These are phyloP conservation scores for Xerocomellus amylosporus DNA, from an alignment of 768 basidiomycete species.

Conservation along the genomic window DNA sequence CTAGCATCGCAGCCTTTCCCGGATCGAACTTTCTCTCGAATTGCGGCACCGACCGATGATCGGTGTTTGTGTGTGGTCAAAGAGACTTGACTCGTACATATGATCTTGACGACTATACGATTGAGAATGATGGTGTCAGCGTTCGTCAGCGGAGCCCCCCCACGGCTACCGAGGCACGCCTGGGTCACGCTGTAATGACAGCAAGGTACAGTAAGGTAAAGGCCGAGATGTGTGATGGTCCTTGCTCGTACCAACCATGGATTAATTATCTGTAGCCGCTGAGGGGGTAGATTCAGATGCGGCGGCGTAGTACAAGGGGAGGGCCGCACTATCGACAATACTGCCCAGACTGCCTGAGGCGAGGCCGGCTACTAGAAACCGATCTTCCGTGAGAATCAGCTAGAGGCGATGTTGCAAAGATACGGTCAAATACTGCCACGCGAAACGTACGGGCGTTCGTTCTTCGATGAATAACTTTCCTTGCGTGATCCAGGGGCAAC, in stretches of 20 bases:
- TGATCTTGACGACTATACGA: not conserved
- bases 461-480: not conserved
- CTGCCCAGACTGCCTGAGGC: not conserved
- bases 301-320: not conserved
- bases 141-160: not conserved
- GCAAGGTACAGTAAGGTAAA: slow-evolving; percentile 1
- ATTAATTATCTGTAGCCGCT: slow-evolving; percentile 2
- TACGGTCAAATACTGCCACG: not conserved
- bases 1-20: not conserved
- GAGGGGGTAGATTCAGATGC: not conserved
- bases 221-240: not conserved
- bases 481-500: not conserved
- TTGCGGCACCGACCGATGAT: slow-evolving; percentile 11
- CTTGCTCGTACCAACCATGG: not conserved
- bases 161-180: not conserved
- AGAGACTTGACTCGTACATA: not conserved
- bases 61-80: not conserved
- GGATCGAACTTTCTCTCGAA: not conserved
- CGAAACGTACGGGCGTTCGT: not conserved
- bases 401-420: not conserved
- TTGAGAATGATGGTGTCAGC: not conserved
- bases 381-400: not conserved
- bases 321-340: not conserved
- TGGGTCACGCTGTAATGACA: not conserved
- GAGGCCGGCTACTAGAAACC: not conserved